phyloP scores from a whole-genome alignment of 495 filamentous ascomycete species.

The Podospora appendiculata region DNA sequence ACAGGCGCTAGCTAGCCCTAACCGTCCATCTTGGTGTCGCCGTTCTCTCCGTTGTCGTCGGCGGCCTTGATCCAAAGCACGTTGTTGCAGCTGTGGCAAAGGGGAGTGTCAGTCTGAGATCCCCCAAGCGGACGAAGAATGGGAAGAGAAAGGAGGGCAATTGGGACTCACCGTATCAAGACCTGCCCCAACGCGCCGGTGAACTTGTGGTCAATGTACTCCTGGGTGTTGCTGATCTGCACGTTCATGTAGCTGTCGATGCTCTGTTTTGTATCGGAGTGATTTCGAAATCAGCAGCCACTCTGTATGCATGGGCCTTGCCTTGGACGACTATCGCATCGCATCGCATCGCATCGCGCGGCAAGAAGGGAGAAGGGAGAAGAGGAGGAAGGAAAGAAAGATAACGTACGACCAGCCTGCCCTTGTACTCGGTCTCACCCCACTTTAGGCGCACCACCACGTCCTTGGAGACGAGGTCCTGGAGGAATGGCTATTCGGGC shows the following conservation, averaged over 20 bases:
- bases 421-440: constrained; percentile 95
- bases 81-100: constrained; percentile 54
- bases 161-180: constrained; percentile 64
- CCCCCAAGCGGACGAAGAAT: too few species aligned
- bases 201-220: constrained; percentile 83
- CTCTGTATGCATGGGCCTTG: not conserved
- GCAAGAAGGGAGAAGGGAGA: not conserved
- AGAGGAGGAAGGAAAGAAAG: not conserved
- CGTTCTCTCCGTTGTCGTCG: constrained; percentile 48
- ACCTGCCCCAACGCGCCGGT: constrained; percentile 82
- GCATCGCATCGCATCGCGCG: too few species aligned
- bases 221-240: constrained; percentile 79
- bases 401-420: constrained; percentile 58
- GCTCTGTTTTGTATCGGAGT: constrained; percentile 14
- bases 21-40: constrained; percentile 55
- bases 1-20: constrained; percentile 18
- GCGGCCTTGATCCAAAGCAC: constrained; percentile 82
- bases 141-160: not conserved
- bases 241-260: constrained; percentile 99
- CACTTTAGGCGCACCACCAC: constrained; percentile 92
- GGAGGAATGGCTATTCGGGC: constrained; percentile 16
- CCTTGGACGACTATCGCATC: too few species aligned
- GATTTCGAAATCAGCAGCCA: too few species aligned
- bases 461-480: constrained; percentile 64
- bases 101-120: not conserved